Percentiles rank a stretch among this genome's conserved stretches.
phyloP scores from a whole-genome alignment of 805 yeast species.

The Ogataea henricii region DNA sequence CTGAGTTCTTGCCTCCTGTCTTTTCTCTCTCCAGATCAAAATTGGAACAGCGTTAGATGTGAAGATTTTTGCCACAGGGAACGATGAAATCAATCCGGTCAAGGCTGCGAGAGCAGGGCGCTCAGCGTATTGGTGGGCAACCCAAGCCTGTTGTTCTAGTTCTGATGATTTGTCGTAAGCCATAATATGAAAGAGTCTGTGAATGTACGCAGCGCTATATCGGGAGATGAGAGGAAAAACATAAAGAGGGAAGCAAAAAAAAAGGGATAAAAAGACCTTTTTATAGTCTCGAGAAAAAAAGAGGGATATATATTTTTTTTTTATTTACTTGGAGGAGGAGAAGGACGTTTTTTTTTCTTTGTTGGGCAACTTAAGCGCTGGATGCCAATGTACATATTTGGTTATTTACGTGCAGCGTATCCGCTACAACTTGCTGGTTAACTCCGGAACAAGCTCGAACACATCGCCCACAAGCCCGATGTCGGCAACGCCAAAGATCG shows the following conservation, averaged over 20 bases:
- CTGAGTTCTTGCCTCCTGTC: constrained; percentile 32
- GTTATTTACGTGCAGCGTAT: background rate
- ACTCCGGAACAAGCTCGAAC: constrained; percentile 85
- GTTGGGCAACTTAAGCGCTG: constrained; percentile 2
- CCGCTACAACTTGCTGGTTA: constrained; percentile 64
- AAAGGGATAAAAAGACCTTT: background rate
- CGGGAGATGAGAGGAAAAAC: background rate
- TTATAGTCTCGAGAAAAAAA: background rate
- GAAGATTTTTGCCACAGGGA: constrained; percentile 58
- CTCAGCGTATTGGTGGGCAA: constrained; percentile 49
- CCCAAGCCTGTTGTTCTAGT: constrained; percentile 48
- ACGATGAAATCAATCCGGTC: constrained; percentile 58
- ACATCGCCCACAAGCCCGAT: constrained; percentile 87
- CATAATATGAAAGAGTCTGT: constrained; percentile 15
- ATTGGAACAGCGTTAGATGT: constrained; percentile 64
- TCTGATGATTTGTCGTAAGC: constrained; percentile 35
- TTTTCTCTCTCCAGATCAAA: constrained; percentile 47
- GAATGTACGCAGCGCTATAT: background rate
- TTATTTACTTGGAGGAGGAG: no score
- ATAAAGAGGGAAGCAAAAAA: background rate
- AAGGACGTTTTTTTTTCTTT: background rate
- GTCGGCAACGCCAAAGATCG: constrained; percentile 90
- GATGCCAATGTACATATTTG: background rate
- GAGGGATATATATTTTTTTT: no score
- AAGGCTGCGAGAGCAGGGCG: constrained; percentile 60